Base-by-base conservation (phyloP, 2,329 filamentous ascomycete species). In the Clonostachys rhizophaga region DNA sequence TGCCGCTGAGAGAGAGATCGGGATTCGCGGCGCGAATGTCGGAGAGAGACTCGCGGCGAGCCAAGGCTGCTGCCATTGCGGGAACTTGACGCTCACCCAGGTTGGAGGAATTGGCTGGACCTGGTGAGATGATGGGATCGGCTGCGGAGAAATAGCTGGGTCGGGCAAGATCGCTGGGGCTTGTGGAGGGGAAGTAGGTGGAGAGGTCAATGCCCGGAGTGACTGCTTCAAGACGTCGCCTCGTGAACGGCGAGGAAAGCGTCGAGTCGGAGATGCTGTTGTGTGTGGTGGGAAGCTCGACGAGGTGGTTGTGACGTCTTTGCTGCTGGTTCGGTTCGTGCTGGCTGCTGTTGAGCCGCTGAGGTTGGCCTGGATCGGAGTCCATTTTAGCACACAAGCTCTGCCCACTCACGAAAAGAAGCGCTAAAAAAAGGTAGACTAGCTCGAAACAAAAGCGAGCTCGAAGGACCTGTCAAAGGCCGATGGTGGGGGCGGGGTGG, bases 1-100 rank as follows among this genome's bases (percentile, higher is more conserved):
- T 83, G n/a, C 82, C 82, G 52, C 73, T 83, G 44, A 86, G 68
- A 33, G 70, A 68, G 41, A 85, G 63, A 50, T 79, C 74, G 9
- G 81, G 81, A 54, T 81, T 76, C 47, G 72, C 73, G 47, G 73
- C 69, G 55, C 74, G 72, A 51, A 82, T 74, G 45, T 83, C 78
- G 24, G 72, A 68, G 46, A 84, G 62, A 35, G 78, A 79, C 55
- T 80, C 71, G 48, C 68, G 69, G 43, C 65, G 67, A 49, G 69
- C 71, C 63, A 70, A 72, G 44, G 59, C 45, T 62, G 63, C 49
- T 59, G 46, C 46, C 35, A 44, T 51, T 44, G 37, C 41, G 10
- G 40, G 44, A 34, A 43, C 34, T 20, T n/a, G 44, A 34, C 40
- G 44, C 35, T 33, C 43, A 42, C 18, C 6, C 33, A 13, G 5